Evolutionary conservation across 2,329 filamentous ascomycete species (phyloP), one percentile per base, ranked within the genome.

Genomic region (Aureobasidium leucospermi): DNA sequence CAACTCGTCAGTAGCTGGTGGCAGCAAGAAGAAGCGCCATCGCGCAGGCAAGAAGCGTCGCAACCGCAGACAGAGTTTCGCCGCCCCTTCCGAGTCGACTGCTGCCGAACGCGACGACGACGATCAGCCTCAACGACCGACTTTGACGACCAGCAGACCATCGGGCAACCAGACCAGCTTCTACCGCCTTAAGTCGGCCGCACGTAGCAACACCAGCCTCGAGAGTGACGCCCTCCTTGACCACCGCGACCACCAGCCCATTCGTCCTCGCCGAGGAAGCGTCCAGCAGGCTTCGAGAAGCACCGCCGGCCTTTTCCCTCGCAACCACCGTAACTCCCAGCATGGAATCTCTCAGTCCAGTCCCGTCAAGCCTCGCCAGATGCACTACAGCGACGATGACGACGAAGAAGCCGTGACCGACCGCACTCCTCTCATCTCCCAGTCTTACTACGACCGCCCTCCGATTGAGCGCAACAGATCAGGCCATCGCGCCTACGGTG

Each of bases 141-240:
- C 68, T 62, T 68, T 75, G 64, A 70, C 72, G 69, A 73, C 75
- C 55, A 66, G 67, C 4, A 68, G 72, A 31, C 60, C 68, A 23
- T 63, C 70, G 55, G 68, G 74, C 16, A 69, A 73, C 36, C 74
- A 74, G 63, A 72, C 73, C 57, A 76, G 77, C 61, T 82, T 84
- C 68, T 85, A 85, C 69, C 76, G 79, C 42, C 68, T 83, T 55
- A 73, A 74, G 62, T 65, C 68, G 48, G 65, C 68, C 23, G 90
- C 88, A 69, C 70, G 86, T 63, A 97, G 93, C 75, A 86, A 82
- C 67, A 91, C 89, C 0, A 97, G 93, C 72, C 77, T 97, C 63
- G 93, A 96, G 65, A 96, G 91, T 71, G 87, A 96, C 70, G 86
- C 84, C 7, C 76, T 97, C 65, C 77, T 97, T 16, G 93, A 97